Evolutionary conservation across 169 alveolate genomes (phyloP).

Genomic region (Haemoproteus tartakovskyi): DNA sequence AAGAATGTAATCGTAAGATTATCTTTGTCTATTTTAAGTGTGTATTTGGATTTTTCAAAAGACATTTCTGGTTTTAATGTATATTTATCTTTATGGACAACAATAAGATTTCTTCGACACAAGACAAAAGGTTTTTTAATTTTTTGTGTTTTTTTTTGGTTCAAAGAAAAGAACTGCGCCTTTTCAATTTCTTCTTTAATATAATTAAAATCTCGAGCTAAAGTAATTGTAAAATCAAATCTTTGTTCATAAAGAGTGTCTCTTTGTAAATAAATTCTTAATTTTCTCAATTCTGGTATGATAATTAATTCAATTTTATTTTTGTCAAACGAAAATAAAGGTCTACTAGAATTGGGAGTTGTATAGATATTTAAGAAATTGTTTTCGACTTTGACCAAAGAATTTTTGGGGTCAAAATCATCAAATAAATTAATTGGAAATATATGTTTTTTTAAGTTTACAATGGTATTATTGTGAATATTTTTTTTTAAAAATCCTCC

Average conservation of each 20-base stretch:
- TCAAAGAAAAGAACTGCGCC: constrained; percentile 23
- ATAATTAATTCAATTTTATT: constrained; percentile 48
- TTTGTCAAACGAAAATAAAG: constrained; percentile 70
- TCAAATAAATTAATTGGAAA: constrained; percentile 76
- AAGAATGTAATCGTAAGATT: constrained; percentile 63
- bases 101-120: constrained; percentile 68
- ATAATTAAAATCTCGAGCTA: constrained; percentile 68
- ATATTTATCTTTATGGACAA: constrained; percentile 71
- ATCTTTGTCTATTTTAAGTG: constrained; percentile 46
- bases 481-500: constrained; percentile 72
- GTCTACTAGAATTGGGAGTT: constrained; percentile 52
- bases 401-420: constrained; percentile 50
- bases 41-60: constrained; percentile 65
- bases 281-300: constrained; percentile 65
- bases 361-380: constrained; percentile 61
- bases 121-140: constrained; percentile 69
- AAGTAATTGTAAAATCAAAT: constrained; percentile 71
- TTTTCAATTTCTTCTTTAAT: constrained; percentile 39
- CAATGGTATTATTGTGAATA: constrained; percentile 8
- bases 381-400: constrained; percentile 7
- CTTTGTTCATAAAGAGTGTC: constrained; percentile 72
- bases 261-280: constrained; percentile 71
- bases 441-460: constrained; percentile 71
- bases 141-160: constrained; percentile 40
- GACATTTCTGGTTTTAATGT: constrained; percentile 66